Conservation (phyloP, 306 rosid species). For the Crotalaria pallida region DNA sequence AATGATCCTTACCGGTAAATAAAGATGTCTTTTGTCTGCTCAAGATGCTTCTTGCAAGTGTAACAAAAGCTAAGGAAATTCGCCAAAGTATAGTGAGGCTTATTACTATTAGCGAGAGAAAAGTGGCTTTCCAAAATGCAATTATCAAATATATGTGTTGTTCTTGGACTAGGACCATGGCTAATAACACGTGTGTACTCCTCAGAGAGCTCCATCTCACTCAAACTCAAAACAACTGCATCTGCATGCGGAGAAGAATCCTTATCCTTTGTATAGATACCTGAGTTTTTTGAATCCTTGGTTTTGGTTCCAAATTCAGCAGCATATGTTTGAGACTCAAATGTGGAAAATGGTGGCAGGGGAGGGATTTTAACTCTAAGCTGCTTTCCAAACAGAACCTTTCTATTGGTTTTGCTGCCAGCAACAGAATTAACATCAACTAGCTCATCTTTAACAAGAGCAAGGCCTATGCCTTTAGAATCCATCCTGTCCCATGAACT, state of each 20-base stretch:
- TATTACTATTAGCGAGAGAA: slow-evolving; percentile 21
- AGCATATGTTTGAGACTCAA: slow-evolving; percentile 13
- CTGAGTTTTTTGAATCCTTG: slow-evolving; percentile 26
- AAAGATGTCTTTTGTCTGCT: slow-evolving; percentile 71
- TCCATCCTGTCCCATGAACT: slow-evolving; percentile 32
- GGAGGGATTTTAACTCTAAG: slow-evolving; percentile 64
- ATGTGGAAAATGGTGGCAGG: background rate
- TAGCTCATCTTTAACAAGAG: slow-evolving; percentile 43
- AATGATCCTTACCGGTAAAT: slow-evolving; percentile 54
- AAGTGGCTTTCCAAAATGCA: slow-evolving; percentile 51
- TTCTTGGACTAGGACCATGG: slow-evolving; percentile 70
- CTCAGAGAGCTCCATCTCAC: slow-evolving; percentile 75
- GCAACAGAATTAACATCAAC: background rate
- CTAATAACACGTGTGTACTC: slow-evolving; percentile 81
- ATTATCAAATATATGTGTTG: slow-evolving; percentile 75
- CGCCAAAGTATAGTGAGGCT: slow-evolving; percentile 2
- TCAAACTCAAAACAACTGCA: slow-evolving; percentile 32
- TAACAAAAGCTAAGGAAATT: slow-evolving; percentile 72
- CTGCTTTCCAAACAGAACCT: slow-evolving; percentile 51
- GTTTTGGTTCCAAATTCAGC: slow-evolving; percentile 34
- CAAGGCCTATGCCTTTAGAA: slow-evolving; percentile 58
- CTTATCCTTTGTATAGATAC: slow-evolving; percentile 12
- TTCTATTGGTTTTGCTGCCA: slow-evolving; percentile 17
- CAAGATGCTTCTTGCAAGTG: slow-evolving; percentile 78
- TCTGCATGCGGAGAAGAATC: slow-evolving; percentile 12